Conservation (phyloP, 345 rosid genomes). For the Camelina hispida region DNA sequence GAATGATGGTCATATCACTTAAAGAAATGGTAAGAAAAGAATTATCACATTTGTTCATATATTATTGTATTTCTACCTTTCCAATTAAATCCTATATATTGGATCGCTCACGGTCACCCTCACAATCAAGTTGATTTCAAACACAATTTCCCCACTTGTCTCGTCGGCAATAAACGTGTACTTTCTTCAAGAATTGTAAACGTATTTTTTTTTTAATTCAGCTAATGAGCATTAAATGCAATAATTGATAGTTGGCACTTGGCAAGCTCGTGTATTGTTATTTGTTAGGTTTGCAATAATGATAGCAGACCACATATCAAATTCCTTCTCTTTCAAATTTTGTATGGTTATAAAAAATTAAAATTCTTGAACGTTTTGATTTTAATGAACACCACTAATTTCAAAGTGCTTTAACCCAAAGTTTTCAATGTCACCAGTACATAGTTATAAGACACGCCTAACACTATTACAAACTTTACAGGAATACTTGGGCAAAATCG, state of each 20-base stretch:
- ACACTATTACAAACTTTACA: conserved; percentile 24
- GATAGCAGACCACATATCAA: background rate
- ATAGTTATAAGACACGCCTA: background rate
- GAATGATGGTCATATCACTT: too few relatives aligned
- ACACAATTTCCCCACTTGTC: background rate
- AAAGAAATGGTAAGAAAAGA: too few relatives aligned
- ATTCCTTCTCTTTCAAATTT: background rate
- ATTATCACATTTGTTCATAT: background rate
- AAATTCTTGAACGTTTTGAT: background rate
- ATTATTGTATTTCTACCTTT: background rate
- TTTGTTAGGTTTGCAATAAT: conserved; percentile 9
- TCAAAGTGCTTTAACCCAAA: background rate
- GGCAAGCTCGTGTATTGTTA: background rate
- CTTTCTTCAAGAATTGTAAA: background rate
- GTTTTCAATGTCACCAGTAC: conserved; percentile 16
- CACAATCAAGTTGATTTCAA: background rate
- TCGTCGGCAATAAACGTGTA: background rate
- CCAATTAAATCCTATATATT: background rate
- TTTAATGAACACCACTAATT: too few relatives aligned
- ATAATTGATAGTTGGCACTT: background rate
- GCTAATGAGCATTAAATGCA: background rate
- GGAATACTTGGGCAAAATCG: conserved; percentile 4
- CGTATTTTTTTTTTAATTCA: background rate
- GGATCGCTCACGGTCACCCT: background rate
- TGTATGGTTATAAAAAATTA: background rate